Evolutionary conservation across 495 filamentous ascomycete genomes (phyloP).

Genomic region (Penicillium roqueforti): DNA sequence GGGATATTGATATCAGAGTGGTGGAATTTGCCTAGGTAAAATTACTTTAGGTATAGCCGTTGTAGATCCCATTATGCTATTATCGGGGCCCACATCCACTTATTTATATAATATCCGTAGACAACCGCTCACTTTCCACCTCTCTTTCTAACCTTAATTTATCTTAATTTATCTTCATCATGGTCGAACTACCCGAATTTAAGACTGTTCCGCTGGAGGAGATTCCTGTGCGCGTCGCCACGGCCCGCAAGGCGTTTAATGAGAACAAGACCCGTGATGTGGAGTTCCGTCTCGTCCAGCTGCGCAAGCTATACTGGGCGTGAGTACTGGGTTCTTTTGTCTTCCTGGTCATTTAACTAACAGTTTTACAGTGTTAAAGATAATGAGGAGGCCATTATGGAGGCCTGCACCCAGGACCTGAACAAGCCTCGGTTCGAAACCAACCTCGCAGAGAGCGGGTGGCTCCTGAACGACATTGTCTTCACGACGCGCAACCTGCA

Average conservation of each 20-base stretch:
- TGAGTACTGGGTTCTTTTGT: slow-evolving; percentile 27
- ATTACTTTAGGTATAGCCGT: background rate
- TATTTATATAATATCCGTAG: background rate
- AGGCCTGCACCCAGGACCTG: slow-evolving; percentile 71
- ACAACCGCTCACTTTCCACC: background rate
- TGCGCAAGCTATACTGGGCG: slow-evolving; percentile 93
- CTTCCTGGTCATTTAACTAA: slow-evolving; percentile 1
- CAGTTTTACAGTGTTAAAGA: slow-evolving; percentile 57
- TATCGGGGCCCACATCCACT: background rate
- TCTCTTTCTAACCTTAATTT: background rate
- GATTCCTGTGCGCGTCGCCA: slow-evolving; percentile 57
- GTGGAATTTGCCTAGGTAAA: background rate
- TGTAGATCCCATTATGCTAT: background rate
- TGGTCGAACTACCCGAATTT: slow-evolving; percentile 49
- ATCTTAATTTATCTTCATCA: slow-evolving; percentile 7
- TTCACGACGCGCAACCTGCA: slow-evolving; percentile 70
- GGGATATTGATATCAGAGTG: too few species aligned
- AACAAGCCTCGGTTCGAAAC: slow-evolving; percentile 69
- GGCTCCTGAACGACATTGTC: slow-evolving; percentile 73
- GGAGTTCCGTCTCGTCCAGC: slow-evolving; percentile 75
- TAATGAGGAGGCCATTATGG: slow-evolving; percentile 61
- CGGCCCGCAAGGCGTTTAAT: slow-evolving; percentile 59
- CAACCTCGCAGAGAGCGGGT: slow-evolving; percentile 64
- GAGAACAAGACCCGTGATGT: slow-evolving; percentile 77
- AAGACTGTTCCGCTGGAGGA: slow-evolving; percentile 61